Evolutionary conservation across 805 yeast genomes (phyloP).

Genomic region (Peterozyma xylosa): DNA sequence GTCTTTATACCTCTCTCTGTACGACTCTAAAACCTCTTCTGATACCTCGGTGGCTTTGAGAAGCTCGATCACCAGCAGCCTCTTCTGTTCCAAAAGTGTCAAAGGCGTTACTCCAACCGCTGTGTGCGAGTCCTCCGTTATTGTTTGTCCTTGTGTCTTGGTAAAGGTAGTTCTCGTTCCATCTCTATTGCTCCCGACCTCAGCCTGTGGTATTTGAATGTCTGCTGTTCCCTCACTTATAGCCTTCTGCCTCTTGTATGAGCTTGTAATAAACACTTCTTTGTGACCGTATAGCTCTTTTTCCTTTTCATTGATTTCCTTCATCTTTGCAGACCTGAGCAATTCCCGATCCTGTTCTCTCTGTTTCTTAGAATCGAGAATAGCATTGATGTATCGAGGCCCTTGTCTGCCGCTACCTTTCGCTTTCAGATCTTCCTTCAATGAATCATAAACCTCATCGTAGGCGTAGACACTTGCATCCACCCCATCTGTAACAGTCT

Average conservation of each 20-base stretch:
- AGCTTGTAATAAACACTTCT: slow-evolving; percentile 40
- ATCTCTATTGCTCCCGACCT: too few relatives aligned
- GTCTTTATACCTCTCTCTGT: slow-evolving; percentile 14
- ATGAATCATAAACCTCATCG: slow-evolving; percentile 40
- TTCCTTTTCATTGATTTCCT: slow-evolving; percentile 30
- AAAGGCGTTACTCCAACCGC: too few relatives aligned
- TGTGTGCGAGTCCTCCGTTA: too few relatives aligned
- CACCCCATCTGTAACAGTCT: slow-evolving; percentile 7
- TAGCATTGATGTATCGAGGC: slow-evolving; percentile 28
- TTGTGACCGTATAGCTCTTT: slow-evolving; percentile 28
- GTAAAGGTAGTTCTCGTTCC: too few relatives aligned
- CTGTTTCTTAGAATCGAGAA: slow-evolving; percentile 34
- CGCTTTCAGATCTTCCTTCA: slow-evolving; percentile 21
- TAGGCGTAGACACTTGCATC: slow-evolving; percentile 25
- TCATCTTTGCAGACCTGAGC: slow-evolving; percentile 28
- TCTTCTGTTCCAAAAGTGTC: too few relatives aligned
- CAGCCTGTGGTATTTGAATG: too few relatives aligned
- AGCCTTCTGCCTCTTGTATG: slow-evolving; percentile 33
- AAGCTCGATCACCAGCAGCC: not conserved
- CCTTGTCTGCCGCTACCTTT: slow-evolving; percentile 4
- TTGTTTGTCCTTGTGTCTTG: too few relatives aligned
- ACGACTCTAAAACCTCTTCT: slow-evolving; percentile 11
- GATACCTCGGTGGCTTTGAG: slow-evolving; percentile 6
- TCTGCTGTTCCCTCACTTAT: slow-evolving; percentile 8
- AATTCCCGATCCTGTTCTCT: slow-evolving; percentile 39